Conservation (phyloP, 2,329 filamentous ascomycete genomes). For the Monilinia fructigena region DNA sequence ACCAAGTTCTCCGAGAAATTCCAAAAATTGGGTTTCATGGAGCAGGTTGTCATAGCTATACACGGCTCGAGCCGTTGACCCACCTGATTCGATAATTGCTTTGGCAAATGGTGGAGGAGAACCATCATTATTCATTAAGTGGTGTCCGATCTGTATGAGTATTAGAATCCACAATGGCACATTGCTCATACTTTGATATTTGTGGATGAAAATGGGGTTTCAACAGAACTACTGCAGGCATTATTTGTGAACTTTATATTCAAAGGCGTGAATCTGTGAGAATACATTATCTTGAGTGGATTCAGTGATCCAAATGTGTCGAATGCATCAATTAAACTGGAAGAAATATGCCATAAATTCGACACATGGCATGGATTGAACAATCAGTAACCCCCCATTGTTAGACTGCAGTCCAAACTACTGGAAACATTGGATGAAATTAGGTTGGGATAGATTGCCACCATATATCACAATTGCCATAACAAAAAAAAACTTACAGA, state of each 20-base stretch:
- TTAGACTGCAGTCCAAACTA: not conserved
- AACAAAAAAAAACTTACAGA: slow-evolving; percentile 45
- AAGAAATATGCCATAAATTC: not conserved
- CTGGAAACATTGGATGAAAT: not conserved
- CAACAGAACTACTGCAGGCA: not conserved
- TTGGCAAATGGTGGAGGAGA: slow-evolving; percentile 47
- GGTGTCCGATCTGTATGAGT: slow-evolving; percentile 59
- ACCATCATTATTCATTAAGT: slow-evolving; percentile 53
- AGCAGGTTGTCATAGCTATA: slow-evolving; percentile 54
- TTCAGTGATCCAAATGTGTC: too few relatives aligned
- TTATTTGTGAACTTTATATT: not conserved
- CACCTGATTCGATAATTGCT: slow-evolving; percentile 58
- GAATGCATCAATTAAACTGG: too few relatives aligned
- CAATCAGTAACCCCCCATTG: not conserved
- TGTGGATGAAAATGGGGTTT: not conserved
- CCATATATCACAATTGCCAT: not conserved
- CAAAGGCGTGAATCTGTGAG: not conserved
- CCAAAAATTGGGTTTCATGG: slow-evolving; percentile 55
- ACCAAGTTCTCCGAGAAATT: slow-evolving; percentile 56
- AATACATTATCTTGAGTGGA: not conserved
- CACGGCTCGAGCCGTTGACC: slow-evolving; percentile 54
- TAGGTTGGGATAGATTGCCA: not conserved
- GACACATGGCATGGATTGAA: not conserved
- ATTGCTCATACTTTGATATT: not conserved
- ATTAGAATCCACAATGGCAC: not conserved